Conservation (phyloP, 805 yeast species). For the Kurtzmaniella fragi region DNA sequence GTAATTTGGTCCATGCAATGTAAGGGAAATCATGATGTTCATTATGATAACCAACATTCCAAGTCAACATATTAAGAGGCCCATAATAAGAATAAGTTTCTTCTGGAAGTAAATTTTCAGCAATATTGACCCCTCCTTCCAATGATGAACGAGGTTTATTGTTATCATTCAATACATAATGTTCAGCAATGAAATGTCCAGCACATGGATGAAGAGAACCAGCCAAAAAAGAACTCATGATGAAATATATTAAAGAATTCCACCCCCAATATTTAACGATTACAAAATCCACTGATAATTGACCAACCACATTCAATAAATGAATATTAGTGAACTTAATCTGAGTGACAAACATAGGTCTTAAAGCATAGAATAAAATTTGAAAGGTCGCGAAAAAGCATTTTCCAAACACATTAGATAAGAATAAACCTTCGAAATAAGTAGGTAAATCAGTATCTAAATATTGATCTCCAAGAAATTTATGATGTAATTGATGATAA, state of each 20-base stretch:
- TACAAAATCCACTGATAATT: constrained; percentile 51
- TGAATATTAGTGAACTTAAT: constrained; percentile 74
- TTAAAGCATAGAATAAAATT: constrained; percentile 79
- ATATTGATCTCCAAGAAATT: constrained; percentile 78
- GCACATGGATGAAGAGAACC: constrained; percentile 93
- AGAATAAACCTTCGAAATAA: constrained; percentile 61
- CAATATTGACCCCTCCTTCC: constrained; percentile 18
- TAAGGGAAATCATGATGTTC: constrained; percentile 96
- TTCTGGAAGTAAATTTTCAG: constrained; percentile 41
- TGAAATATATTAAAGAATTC: constrained; percentile 59
- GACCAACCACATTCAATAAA: constrained; percentile 59
- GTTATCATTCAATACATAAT: constrained; percentile 60
- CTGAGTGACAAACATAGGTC: constrained; percentile 83
- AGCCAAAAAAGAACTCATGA: constrained; percentile 77
- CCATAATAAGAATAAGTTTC: constrained; percentile 93
- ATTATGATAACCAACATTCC: constrained; percentile 93
- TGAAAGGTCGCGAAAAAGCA: constrained; percentile 89
- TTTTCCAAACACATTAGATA: constrained; percentile 78
- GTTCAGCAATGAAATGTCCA: constrained; percentile 96
- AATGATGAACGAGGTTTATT: constrained; percentile 35
- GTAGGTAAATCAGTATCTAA: constrained; percentile 91
- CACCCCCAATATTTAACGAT: constrained; percentile 60
- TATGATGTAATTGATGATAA: constrained; percentile 88
- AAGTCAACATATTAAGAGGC: constrained; percentile 64
- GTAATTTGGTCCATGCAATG: constrained; percentile 82